Base-by-base conservation (phyloP, 148 eudicot genomes). In the Rhododendron simsii region DNA sequence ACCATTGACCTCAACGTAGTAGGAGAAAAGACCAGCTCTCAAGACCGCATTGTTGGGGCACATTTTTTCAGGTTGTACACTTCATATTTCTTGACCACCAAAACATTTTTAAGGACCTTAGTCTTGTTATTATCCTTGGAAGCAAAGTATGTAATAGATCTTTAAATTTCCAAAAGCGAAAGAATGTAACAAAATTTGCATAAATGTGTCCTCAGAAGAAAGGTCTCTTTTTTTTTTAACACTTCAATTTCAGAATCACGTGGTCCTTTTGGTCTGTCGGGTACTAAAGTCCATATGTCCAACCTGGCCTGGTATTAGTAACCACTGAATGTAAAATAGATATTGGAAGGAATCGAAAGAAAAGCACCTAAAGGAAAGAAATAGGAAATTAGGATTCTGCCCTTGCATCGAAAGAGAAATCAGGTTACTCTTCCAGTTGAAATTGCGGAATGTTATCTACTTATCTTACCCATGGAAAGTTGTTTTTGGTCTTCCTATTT, bases 31-130 rank as follows among this genome's bases (percentile, higher is more conserved):
- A 96, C 98, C 59, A 90, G 73, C 59, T 94, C 98, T 87, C 92
- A 95, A 86, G 96, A 93, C 47, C 94, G 98, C 81, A 91, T 96
- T 84, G 78, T 96, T 78, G 99, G 99, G 88, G 99, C 99, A 78
- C 99, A 96, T 87, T 96, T 96, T 91, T 96, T 96, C 94, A 96
- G 99, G 99, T 96, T 80, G 78, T 82, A 81, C 30, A 15, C 39
- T 44, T 26, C 21, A 86, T 63, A 57, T n/a, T 53, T 65, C 82
- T 37, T 78, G 44, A 44, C 61, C 51, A 87, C 84, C 39, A 87
- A 55, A 86, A 59, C 3, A 82, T 76, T 44, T 45, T 48, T 30
- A 5, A 30, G 79, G 35, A 28, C 79, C 18, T 30, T 33, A 14
- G 23, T 15, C 8, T 65, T 45, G 33, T 69, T 45, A 18, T 47